Base-by-base conservation (phyloP, 1,284 basidiomycete genomes). In the Heterobasidion annosum region DNA sequence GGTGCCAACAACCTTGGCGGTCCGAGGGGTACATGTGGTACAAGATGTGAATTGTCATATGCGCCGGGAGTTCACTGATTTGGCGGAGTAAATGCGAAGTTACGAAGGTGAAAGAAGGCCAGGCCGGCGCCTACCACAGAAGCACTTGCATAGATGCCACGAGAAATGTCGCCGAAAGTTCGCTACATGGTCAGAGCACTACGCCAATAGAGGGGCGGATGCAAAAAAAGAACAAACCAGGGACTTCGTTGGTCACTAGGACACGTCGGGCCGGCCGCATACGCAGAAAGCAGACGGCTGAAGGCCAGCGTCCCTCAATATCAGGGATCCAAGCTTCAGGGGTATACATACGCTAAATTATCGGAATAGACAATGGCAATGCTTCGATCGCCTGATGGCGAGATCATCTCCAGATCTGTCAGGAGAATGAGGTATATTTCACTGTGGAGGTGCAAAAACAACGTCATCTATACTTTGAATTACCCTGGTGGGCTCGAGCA, bases 381-480 rank as follows among this genome's bases (percentile, higher is more conserved):
- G 25, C 5, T 4, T 25, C 25, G 25, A 25, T 25, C 25, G 25
- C 25, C 3, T 25, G 25, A 25, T 25, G 25, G 25, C 3, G 25
- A 25, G 25, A 25, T 5, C 25, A 25, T 25, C 25, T 25, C 25
- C 4, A 25, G 25, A 25, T 25, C 25, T 25, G 1, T 12, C 37
- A 40, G 37, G n/a, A 40, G 37, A 40, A 8, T 3, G n/a, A 40
- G 37, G 8, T 40, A 12, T n/a, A 40, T 40, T 40, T 40, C n/a
- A 40, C n/a, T 10, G 12, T 12, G 37, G 10, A 3, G 52, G 19
- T 10, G 54, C 48, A 40, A 66, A 57, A 25, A 57, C 56, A 44
- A 70, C 69, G 61, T 82, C 78, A 37, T 82, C 70, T 10, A 75
- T 62, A 61, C 78, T 83, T 32, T 69, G 61, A 53, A 85, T 81